These are phyloP conservation scores for Fusarium beomiforme DNA, from an alignment of 2,329 filamentous ascomycete genomes.

Conservation along the genomic window DNA sequence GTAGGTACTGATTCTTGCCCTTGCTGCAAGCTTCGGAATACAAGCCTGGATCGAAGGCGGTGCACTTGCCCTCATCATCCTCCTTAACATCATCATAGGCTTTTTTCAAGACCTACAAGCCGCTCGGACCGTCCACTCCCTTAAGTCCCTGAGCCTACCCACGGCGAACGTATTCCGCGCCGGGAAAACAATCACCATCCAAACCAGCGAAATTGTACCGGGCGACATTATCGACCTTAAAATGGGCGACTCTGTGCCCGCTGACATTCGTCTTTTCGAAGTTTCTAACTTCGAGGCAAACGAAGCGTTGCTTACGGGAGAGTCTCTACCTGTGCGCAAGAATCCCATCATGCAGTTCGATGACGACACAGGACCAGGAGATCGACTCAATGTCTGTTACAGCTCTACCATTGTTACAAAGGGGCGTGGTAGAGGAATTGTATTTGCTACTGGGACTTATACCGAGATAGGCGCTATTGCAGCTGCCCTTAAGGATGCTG, in stretches of 20 bases:
- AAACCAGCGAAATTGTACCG: conserved; percentile 44
- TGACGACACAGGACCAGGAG: conserved; percentile 57
- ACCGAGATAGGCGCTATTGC: conserved; percentile 72
- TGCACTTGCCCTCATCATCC: conserved; percentile 65
- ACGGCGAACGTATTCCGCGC: conserved; percentile 35
- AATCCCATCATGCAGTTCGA: conserved; percentile 54
- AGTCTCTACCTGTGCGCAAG: conserved; percentile 67
- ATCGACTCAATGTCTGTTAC: conserved; percentile 71
- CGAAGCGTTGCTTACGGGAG: conserved; percentile 30
- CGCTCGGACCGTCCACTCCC: conserved; percentile 59
- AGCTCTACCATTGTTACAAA: conserved; percentile 70
- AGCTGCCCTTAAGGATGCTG: conserved; percentile 52
- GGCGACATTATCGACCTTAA: conserved; percentile 66
- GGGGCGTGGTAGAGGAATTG: conserved; percentile 67
- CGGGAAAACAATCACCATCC: conserved; percentile 19
- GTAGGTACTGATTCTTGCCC: conserved; percentile 62
- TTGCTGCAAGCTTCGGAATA: conserved; percentile 66
- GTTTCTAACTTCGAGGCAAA: conserved; percentile 32
- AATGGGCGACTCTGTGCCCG: conserved; percentile 68
- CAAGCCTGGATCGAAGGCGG: conserved; percentile 68
- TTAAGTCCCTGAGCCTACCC: conserved; percentile 49
- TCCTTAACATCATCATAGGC: conserved; percentile 66
- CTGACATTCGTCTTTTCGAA: conserved; percentile 59
- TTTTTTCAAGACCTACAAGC: conserved; percentile 57
- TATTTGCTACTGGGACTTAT: conserved; percentile 69